These are phyloP conservation scores for Saturnispora hagleri DNA, from an alignment of 805 yeast species.

Conservation along the genomic window DNA sequence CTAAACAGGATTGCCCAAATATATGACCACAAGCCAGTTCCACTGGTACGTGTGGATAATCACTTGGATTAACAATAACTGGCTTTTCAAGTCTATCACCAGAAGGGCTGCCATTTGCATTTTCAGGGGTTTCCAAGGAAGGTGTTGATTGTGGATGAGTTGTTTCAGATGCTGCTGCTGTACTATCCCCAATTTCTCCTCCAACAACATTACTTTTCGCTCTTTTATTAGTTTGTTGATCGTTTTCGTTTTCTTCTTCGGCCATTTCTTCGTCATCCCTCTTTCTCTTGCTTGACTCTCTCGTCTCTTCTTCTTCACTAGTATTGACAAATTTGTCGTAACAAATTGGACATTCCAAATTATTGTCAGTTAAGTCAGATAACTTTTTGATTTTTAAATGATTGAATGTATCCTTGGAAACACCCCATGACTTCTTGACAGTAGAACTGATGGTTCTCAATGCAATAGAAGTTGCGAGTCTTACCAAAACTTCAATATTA, in stretches of 20 bases:
- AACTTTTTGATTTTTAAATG: conserved; percentile 34
- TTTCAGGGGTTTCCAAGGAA: conserved; percentile 11
- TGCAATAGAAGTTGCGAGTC: conserved; percentile 64
- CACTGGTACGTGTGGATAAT: conserved; percentile 52
- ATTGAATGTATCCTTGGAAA: conserved; percentile 44
- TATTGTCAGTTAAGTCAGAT: conserved; percentile 23
- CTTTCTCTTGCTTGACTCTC: not conserved
- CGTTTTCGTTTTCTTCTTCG: conserved; percentile 2
- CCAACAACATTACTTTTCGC: conserved; percentile 8
- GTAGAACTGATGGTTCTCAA: conserved; percentile 50
- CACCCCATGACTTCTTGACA: conserved; percentile 41
- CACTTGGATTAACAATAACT: conserved; percentile 6
- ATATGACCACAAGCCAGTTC: conserved; percentile 78
- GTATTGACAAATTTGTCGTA: conserved; percentile 41
- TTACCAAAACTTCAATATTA: conserved; percentile 48
- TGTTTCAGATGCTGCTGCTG: conserved; percentile 9
- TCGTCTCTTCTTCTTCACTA: conserved; percentile 9
- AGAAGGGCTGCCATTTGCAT: conserved; percentile 2
- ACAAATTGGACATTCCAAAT: conserved; percentile 51
- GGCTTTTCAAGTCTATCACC: conserved; percentile 12
- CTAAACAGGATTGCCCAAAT: conserved; percentile 80
- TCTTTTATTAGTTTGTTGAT: not conserved
- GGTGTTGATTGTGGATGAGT: conserved; percentile 9
- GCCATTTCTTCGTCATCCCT: conserved; percentile 3
- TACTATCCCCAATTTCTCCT: conserved; percentile 4